Base-by-base conservation (phyloP, 2,329 filamentous ascomycete genomes). In the Tolypocladium endophyticum region DNA sequence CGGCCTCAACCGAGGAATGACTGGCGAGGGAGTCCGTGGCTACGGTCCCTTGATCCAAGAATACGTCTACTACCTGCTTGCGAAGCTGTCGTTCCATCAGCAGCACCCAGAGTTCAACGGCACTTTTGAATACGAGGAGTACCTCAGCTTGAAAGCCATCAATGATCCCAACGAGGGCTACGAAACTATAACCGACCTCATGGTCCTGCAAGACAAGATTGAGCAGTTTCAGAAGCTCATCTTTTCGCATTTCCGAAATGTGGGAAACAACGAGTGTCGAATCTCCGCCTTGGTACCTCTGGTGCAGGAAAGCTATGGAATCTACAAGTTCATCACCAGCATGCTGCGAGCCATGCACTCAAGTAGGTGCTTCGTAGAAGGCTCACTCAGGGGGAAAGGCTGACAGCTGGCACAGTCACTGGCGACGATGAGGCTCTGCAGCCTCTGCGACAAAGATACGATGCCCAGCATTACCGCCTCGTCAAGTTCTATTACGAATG, bases 401-500 rank as follows among this genome's bases (percentile, higher is more conserved):
- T 70, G 56, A 72, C 61, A 55, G 18, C 23, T n/a, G 30, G 14
- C 55, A 45, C 61, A 89, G 89, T 91, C 55, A 94, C 94, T 16
- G 93, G 94, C 59, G 94, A 99, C 68, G 89, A 95, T 64, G 94
- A 97, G 61, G 93, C 92, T 8, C 81, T 99, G 55, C 88, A 92
- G 64, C 94, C 93, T 1, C 83, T 99, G 8, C 87, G 93, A 60
- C 85, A 87, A 63, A 84, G 93, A 69, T 99, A 97, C 72, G 89
- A 97, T 72, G 92, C 94, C 18, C 94, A 97, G 70, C 94, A 99
- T 74, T 93, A 97, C 78, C 89, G 94, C 23, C 83, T 99, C 20
- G 89, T 96, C 71, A 94, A 95, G 70, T 99, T 97, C 76, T 99
- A 99, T 77, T 97, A 97, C 75, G 94, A 99, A 76, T 99, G 94